Percentiles rank a stretch among this genome's conserved stretches.
phyloP scores from a whole-genome alignment of 805 yeast species.

The Candida wancherniae region DNA sequence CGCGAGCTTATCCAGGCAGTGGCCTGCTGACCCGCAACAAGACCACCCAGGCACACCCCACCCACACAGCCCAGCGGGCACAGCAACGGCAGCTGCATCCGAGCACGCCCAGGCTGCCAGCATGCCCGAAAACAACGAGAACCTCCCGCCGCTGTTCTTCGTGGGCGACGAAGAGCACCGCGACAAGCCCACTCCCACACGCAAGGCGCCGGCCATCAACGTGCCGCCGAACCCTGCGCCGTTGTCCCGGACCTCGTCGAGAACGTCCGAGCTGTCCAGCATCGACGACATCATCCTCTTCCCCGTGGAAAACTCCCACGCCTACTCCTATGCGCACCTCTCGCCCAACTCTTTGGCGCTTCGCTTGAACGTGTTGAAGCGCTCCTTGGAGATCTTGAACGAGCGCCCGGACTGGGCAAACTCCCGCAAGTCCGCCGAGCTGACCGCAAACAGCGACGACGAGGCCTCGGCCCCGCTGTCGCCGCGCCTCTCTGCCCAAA shows the following conservation, averaged over 20 bases:
- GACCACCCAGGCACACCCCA: neutral
- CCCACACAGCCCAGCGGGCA: neutral
- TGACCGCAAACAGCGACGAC: constrained; percentile 5
- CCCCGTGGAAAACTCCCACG: constrained; percentile 76
- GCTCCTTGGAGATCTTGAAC: constrained; percentile 69
- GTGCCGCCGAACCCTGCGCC: neutral
- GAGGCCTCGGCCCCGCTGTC: constrained; percentile 8
- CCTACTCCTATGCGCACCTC: constrained; percentile 78
- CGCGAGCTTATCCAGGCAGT: neutral
- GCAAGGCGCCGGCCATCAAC: constrained; percentile 1
- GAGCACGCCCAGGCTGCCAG: neutral
- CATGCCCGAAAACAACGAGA: too few species aligned
- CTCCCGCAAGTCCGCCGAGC: constrained; percentile 11
- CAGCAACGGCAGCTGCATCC: neutral
- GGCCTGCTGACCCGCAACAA: neutral
- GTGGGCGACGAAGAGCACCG: neutral
- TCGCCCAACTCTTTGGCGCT: constrained; percentile 78
- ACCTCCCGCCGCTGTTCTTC: too few species aligned
- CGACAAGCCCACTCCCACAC: neutral
- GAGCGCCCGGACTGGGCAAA: constrained; percentile 53
- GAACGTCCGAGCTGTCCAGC: constrained; percentile 9
- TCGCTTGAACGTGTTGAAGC: constrained; percentile 65
- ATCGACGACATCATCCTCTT: constrained; percentile 49
- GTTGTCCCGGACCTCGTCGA: constrained; percentile 4
- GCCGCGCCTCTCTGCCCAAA: constrained; percentile 1